phyloP scores from a whole-genome alignment of 179 eudicot species.

The Beta macrorhiza region DNA sequence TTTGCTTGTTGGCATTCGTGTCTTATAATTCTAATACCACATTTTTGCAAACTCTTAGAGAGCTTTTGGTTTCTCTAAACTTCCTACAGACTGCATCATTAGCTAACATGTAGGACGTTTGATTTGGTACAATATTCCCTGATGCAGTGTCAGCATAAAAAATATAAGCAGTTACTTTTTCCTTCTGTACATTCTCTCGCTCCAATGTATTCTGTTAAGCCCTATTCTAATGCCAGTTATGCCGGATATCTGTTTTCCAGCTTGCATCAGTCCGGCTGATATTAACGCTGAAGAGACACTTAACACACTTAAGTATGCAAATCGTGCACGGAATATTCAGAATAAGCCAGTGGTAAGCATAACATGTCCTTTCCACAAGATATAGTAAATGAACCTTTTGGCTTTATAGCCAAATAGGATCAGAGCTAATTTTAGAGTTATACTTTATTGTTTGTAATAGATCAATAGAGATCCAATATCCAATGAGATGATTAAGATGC shows the following conservation, averaged over 20 bases:
- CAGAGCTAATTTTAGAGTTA: conserved; percentile 11
- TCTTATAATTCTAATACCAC: not conserved
- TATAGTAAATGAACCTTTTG: not conserved
- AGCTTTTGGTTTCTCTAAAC: not conserved
- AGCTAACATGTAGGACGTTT: not conserved
- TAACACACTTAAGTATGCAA: conserved; percentile 96
- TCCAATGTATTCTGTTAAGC: not conserved
- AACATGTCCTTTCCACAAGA: not conserved
- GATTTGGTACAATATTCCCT: not conserved
- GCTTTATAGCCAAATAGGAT: conserved; percentile 7
- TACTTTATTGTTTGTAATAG: conserved; percentile 35
- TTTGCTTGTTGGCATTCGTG: not conserved
- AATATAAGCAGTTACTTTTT: not conserved
- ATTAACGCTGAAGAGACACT: conserved; percentile 99
- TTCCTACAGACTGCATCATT: not conserved
- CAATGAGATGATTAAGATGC: conserved; percentile 93
- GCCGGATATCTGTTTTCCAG: conserved; percentile 44
- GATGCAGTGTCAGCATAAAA: not conserved
- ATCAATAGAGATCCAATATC: conserved; percentile 95
- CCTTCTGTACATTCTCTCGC: not conserved
- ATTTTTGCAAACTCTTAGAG: not conserved
- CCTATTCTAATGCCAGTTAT: conserved; percentile 13
- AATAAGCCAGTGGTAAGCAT: conserved; percentile 94
- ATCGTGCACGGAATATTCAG: conserved; percentile 97
- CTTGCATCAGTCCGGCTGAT: conserved; percentile 99